Conservation (phyloP, 106 monocot genomes). For the Dendrobium nobile region DNA sequence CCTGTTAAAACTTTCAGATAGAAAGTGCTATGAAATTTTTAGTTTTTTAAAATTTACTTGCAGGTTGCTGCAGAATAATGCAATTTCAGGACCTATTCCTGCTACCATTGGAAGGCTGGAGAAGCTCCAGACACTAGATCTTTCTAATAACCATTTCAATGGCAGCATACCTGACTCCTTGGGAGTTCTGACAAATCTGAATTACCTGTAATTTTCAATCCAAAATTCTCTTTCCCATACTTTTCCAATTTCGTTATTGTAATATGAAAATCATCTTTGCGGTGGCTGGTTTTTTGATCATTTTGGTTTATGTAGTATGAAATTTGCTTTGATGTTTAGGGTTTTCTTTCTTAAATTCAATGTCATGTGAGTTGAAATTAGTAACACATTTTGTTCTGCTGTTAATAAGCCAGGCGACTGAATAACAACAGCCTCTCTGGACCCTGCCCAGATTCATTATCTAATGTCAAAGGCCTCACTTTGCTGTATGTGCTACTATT, state of each 20-base stretch:
- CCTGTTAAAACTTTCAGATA: no score
- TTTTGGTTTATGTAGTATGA: not conserved
- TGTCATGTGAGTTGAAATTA: not conserved
- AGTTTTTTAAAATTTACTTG: not conserved
- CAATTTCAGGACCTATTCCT: constrained; percentile 54
- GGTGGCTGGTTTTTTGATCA: not conserved
- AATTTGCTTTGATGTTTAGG: not conserved
- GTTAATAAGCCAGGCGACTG: constrained; percentile 42
- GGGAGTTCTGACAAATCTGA: constrained; percentile 47
- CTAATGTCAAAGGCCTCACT: constrained; percentile 77
- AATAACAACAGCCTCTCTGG: constrained; percentile 90
- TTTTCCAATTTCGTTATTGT: not conserved
- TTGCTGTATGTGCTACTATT: constrained; percentile 54
- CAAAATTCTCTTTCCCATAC: not conserved
- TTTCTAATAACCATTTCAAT: constrained; percentile 58
- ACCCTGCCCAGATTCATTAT: constrained; percentile 69
- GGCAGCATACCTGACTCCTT: constrained; percentile 53
- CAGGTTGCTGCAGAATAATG: constrained; percentile 75
- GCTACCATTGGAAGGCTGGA: constrained; percentile 42
- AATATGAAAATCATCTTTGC: not conserved
- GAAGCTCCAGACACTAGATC: constrained; percentile 57
- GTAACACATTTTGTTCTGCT: constrained; percentile 4
- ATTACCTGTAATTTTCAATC: constrained; percentile 51
- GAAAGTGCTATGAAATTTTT: not conserved
- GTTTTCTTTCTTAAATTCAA: not conserved